Conservation (phyloP, 345 rosid species). For the Anastatica hierochuntica region DNA sequence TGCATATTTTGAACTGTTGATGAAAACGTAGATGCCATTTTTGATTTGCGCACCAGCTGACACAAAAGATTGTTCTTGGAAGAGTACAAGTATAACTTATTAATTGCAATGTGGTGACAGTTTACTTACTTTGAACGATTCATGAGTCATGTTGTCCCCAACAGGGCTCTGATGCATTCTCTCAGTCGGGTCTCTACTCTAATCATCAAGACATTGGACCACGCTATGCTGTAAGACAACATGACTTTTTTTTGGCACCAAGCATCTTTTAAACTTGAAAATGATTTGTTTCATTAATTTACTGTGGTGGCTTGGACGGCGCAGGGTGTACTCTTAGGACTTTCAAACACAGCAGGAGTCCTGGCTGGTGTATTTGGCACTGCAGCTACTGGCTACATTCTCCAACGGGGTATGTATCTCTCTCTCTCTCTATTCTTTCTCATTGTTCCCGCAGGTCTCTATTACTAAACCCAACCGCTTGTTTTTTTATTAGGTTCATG, state of each 20-base stretch:
- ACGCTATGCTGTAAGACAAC: conserved; percentile 70
- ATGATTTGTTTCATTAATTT: conserved; percentile 9
- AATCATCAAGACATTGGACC: conserved; percentile 98
- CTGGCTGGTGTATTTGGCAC: conserved; percentile 96
- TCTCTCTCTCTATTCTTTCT: too few relatives aligned
- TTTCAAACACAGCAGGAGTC: conserved; percentile 92
- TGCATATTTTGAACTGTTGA: background rate
- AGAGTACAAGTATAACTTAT: conserved; percentile 6
- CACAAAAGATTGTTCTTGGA: background rate
- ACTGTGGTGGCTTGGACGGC: background rate
- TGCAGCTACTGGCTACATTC: conserved; percentile 90
- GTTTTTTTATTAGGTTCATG: conserved; percentile 62
- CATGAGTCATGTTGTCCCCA: conserved; percentile 18
- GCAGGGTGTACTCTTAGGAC: conserved; percentile 88
- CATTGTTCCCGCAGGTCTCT: too few relatives aligned
- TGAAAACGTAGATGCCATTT: background rate
- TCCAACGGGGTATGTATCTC: conserved; percentile 52
- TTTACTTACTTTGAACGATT: conserved; percentile 4
- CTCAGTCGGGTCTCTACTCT: conserved; percentile 95
- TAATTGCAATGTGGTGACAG: conserved; percentile 19
- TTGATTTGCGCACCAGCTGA: conserved; percentile 9
- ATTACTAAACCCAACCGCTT: too few relatives aligned
- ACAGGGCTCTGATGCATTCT: conserved; percentile 94
- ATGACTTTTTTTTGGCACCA: background rate
- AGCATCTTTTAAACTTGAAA: background rate